Conservation (phyloP, 129 eudicot genomes). For the Kitagawia praeruptora region DNA sequence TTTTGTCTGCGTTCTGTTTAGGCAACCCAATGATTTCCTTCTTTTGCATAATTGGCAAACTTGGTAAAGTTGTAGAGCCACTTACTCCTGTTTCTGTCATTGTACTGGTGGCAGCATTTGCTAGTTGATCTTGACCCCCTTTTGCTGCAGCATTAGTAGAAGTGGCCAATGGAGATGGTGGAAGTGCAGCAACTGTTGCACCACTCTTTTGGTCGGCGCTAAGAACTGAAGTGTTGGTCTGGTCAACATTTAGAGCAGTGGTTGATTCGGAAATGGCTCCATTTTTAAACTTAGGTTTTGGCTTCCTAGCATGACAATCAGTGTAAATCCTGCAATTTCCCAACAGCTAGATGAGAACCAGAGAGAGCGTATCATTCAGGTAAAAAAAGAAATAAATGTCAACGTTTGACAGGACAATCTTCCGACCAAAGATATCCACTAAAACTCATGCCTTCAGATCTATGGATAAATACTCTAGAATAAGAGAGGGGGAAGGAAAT, state of each 20-base stretch:
- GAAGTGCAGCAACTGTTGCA: constrained; percentile 33
- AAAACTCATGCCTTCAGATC: neutral
- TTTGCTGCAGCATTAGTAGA: constrained; percentile 36
- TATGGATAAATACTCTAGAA: neutral
- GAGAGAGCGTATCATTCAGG: neutral
- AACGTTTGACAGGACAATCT: neutral
- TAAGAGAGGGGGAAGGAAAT: neutral
- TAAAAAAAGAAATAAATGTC: neutral
- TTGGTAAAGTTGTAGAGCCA: constrained; percentile 34
- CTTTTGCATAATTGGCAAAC: constrained; percentile 37
- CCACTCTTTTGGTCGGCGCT: constrained; percentile 57
- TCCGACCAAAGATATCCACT: neutral
- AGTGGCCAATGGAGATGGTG: constrained; percentile 54
- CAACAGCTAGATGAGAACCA: neutral
- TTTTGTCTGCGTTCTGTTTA: constrained; percentile 67
- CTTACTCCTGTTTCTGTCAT: constrained; percentile 41
- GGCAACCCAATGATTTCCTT: constrained; percentile 42
- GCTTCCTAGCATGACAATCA: constrained; percentile 77
- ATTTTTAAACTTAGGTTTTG: constrained; percentile 70
- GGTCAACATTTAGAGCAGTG: constrained; percentile 63
- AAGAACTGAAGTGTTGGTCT: constrained; percentile 39
- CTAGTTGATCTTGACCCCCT: constrained; percentile 51
- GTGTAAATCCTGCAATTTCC: constrained; percentile 57
- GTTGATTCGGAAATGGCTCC: constrained; percentile 74
- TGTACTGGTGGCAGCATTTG: constrained; percentile 21